phyloP scores from a whole-genome alignment of 495 filamentous ascomycete genomes.

The Geopyxis carbonaria region DNA sequence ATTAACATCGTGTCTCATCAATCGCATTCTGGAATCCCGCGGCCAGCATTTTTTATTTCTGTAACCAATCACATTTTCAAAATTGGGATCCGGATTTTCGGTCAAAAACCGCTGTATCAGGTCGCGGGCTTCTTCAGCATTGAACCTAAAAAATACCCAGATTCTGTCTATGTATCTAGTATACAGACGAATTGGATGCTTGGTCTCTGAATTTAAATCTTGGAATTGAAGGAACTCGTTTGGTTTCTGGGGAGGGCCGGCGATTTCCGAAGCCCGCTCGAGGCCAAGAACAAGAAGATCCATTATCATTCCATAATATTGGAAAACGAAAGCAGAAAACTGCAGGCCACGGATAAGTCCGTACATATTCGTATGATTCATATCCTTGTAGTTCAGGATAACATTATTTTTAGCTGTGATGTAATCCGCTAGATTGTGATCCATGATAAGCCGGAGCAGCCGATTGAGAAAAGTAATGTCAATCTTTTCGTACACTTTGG shows the following conservation, averaged over 20 bases:
- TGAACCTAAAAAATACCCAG: conserved; percentile 94
- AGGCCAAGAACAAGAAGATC: conserved; percentile 85
- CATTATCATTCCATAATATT: conserved; percentile 93
- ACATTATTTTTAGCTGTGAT: conserved; percentile 99
- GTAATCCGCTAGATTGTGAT: conserved; percentile 97
- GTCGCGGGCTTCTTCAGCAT: conserved; percentile 83
- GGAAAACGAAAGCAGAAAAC: conserved; percentile 97
- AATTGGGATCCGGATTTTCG: conserved; percentile 96
- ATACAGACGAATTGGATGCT: conserved; percentile 90
- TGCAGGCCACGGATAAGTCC: conserved; percentile 95
- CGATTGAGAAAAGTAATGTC: conserved; percentile 92
- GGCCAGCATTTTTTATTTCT: conserved; percentile 99
- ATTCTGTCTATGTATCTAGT: conserved; percentile 96
- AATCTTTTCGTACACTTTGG: conserved; percentile 99
- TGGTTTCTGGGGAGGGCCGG: conserved; percentile 84
- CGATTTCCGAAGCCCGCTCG: conserved; percentile 90
- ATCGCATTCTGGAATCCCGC: conserved; percentile 85
- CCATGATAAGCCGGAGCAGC: conserved; percentile 89
- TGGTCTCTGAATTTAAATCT: conserved; percentile 74
- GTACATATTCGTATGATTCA: conserved; percentile 99
- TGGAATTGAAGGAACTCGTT: conserved; percentile 98
- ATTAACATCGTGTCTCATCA: conserved; percentile 99
- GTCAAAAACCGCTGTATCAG: conserved; percentile 96
- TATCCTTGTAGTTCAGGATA: conserved; percentile 97
- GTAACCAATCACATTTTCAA: conserved; percentile 98